These are phyloP conservation scores for Eimeria maxima DNA, from an alignment of 169 alveolate genomes.

Conservation along the genomic window DNA sequence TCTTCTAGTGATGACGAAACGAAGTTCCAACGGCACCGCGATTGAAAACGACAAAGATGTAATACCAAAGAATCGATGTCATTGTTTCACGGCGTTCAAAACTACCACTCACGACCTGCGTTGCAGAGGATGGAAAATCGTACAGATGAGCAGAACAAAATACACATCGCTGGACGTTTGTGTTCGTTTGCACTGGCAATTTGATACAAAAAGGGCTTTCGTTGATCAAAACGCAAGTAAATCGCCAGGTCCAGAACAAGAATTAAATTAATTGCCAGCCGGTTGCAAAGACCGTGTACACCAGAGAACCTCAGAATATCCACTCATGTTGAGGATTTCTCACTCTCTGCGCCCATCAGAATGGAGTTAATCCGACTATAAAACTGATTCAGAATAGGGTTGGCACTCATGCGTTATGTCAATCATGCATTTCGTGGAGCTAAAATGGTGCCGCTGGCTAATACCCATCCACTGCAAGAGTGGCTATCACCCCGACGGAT, in stretches of 20 bases:
- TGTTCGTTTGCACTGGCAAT: not conserved
- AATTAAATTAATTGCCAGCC: not conserved
- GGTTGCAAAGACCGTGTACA: not conserved
- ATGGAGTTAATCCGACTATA: not conserved
- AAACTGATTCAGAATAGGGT: not conserved
- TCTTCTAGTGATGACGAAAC: not conserved
- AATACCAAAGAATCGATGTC: not conserved
- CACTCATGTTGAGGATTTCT: not conserved
- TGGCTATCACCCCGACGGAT: not conserved
- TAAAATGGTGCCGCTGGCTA: not conserved
- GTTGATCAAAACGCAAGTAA: not conserved
- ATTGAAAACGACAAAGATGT: not conserved
- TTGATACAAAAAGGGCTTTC: not conserved
- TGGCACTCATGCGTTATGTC: not conserved
- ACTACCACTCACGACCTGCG: not conserved
- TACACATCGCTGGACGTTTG: not conserved
- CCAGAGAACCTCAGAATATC: not conserved
- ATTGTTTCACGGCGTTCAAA: not conserved
- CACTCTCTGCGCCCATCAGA: not conserved
- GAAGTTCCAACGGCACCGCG: not conserved
- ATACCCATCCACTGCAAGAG: not conserved
- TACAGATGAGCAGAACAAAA: not conserved
- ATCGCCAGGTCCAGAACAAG: not conserved
- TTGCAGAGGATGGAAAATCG: not conserved
- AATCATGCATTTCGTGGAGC: not conserved